Conservation (phyloP, 2,329 filamentous ascomycete species). For the Colletotrichum chrysophilum region DNA sequence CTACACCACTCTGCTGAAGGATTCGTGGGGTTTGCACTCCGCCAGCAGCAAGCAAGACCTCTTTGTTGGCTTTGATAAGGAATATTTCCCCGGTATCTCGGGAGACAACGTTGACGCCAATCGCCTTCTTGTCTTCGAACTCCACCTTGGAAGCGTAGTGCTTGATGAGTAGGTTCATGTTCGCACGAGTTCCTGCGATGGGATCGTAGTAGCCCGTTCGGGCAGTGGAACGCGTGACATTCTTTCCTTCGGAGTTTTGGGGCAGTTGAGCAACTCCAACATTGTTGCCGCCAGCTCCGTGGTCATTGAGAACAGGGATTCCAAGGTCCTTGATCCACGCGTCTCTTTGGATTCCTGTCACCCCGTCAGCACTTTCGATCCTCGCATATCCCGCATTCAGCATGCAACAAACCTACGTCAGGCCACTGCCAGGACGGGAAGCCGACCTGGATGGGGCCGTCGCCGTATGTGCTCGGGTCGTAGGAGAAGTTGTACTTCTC, state of each 20-base stretch:
- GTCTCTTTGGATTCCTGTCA: constrained; percentile 1
- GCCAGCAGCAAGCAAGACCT: constrained; percentile 47
- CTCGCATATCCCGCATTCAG: neutral
- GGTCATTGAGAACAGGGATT: constrained; percentile 14
- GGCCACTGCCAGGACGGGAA: constrained; percentile 30
- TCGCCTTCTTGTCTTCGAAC: constrained; percentile 25
- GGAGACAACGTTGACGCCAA: constrained; percentile 38
- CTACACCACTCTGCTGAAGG: constrained; percentile 55
- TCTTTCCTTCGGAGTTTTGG: constrained; percentile 41
- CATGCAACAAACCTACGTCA: constrained; percentile 16
- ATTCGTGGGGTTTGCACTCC: constrained; percentile 46
- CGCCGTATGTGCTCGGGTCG: constrained; percentile 24
- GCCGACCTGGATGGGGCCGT: constrained; percentile 27
- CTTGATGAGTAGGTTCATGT: constrained; percentile 41
- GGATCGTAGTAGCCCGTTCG: constrained; percentile 34
- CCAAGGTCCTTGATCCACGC: constrained; percentile 19
- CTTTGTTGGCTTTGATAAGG: constrained; percentile 30
- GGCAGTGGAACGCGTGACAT: constrained; percentile 40
- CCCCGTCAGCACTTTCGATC: fast-evolving
- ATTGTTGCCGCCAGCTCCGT: constrained; percentile 21
- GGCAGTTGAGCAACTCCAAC: constrained; percentile 29
- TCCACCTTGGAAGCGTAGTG: constrained; percentile 32
- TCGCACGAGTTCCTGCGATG: constrained; percentile 35
- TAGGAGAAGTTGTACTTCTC: constrained; percentile 26
- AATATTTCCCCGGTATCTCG: neutral